These are phyloP conservation scores for Backusella mclennaniae DNA, from an alignment of 192 early-diverging fungal genomes.

Conservation along the genomic window DNA sequence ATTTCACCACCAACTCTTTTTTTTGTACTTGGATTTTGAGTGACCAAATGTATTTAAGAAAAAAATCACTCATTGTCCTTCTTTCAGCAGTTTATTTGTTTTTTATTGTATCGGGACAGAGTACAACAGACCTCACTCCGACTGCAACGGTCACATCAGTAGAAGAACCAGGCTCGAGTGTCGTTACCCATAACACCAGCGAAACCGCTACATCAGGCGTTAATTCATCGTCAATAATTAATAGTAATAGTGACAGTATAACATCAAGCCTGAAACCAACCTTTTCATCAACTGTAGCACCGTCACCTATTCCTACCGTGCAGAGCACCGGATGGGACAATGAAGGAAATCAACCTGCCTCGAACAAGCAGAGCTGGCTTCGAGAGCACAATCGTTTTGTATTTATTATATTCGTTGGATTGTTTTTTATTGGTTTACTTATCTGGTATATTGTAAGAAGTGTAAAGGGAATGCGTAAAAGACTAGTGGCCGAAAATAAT, in stretches of 20 bases:
- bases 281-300: neutral
- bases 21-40: neutral
- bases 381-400: conserved; percentile 33
- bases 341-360: neutral
- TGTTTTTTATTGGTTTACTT: conserved; percentile 12
- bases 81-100: neutral
- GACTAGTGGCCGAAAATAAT: conserved; percentile 19
- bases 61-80: neutral
- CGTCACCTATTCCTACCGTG: conserved; percentile 3
- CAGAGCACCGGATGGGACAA: conserved; percentile 12
- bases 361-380: conserved; percentile 29
- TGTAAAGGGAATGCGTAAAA: conserved; percentile 26
- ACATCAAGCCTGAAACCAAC: neutral
- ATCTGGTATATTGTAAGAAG: conserved; percentile 28
- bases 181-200: neutral
- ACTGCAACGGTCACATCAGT: neutral
- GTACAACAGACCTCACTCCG: neutral
- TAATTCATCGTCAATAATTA: neutral
- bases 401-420: conserved; percentile 33
- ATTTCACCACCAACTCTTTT: neutral
- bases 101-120: neutral
- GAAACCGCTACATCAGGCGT: neutral
- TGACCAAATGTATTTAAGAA: conserved; percentile 1
- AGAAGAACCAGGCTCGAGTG: neutral
- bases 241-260: neutral